A percentile compares a stretch with the other conserved stretches of the same genome.
These are phyloP conservation scores for Phytophthora colocasiae DNA, from an alignment of 352 stramenopile genomes.

Conservation along the genomic window DNA sequence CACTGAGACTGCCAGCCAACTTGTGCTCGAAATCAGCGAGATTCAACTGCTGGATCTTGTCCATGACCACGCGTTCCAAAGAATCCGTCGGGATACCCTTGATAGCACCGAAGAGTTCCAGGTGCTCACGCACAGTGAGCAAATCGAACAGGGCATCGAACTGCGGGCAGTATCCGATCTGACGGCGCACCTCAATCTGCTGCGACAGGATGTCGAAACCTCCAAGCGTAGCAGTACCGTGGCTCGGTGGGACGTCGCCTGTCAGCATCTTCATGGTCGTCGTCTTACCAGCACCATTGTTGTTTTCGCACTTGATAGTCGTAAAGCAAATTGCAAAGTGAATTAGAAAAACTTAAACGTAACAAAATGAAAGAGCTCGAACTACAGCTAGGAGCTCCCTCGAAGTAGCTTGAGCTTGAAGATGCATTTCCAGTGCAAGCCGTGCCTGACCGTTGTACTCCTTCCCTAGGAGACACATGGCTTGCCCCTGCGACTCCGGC, in stretches of 20 bases:
- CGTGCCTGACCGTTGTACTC: too few relatives aligned
- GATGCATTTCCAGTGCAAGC: too few relatives aligned
- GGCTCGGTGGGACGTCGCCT: slow-evolving; percentile 76
- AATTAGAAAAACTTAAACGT: too few relatives aligned
- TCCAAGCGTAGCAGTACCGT: slow-evolving; percentile 56
- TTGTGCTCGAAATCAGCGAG: slow-evolving; percentile 57
- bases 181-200: slow-evolving; percentile 71
- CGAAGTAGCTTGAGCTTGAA: too few relatives aligned
- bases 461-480: too few relatives aligned
- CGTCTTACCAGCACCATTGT: slow-evolving; percentile 92
- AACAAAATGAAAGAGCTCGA: too few relatives aligned
- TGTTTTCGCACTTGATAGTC: too few relatives aligned
- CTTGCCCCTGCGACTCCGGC: too few relatives aligned
- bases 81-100: slow-evolving; percentile 64
- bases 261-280: slow-evolving; percentile 97
- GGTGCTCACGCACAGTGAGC: slow-evolving; percentile 83
- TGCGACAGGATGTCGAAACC: slow-evolving; percentile 80
- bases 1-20: slow-evolving; percentile 77
- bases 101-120: slow-evolving; percentile 91
- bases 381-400: too few relatives aligned
- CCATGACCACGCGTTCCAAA: slow-evolving; percentile 65
- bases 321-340: too few relatives aligned
- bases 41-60: slow-evolving; percentile 89
- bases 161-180: slow-evolving; percentile 95
- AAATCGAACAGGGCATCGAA: slow-evolving; percentile 87